phyloP scores from a whole-genome alignment of 2,329 filamentous ascomycete genomes.

The Beauveria australis region DNA sequence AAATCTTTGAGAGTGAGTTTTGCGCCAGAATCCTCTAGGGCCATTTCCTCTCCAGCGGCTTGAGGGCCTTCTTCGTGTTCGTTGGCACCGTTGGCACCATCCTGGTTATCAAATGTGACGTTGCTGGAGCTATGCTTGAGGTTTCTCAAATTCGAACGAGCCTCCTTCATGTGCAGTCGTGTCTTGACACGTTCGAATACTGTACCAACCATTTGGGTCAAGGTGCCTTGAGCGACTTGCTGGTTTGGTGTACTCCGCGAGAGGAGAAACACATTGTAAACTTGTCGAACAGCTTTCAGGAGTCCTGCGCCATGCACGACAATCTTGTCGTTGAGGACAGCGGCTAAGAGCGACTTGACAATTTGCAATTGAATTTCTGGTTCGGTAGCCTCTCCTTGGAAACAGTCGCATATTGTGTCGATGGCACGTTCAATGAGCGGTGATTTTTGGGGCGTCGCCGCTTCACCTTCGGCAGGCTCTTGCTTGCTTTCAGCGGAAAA shows the following conservation, averaged over 20 bases:
- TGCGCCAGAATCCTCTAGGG: conserved; percentile 28
- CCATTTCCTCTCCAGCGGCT: conserved; percentile 19
- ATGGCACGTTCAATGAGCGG: conserved; percentile 95
- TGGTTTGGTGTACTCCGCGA: conserved; percentile 93
- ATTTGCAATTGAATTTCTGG: conserved; percentile 94
- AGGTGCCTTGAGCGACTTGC: conserved; percentile 90
- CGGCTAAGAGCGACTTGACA: conserved; percentile 90
- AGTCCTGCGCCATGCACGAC: conserved; percentile 95
- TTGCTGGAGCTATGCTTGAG: conserved; percentile 46
- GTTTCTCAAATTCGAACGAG: conserved; percentile 51
- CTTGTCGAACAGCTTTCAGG: conserved; percentile 91
- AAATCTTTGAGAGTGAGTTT: conserved; percentile 61
- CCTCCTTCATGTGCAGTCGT: conserved; percentile 78
- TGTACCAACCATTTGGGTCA: conserved; percentile 97
- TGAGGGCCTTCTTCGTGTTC: conserved; percentile 26
- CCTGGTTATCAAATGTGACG: conserved; percentile 38
- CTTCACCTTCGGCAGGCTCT: conserved; percentile 33
- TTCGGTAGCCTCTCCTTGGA: conserved; percentile 90
- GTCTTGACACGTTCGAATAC: conserved; percentile 93
- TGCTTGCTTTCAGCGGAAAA: conserved; percentile 64
- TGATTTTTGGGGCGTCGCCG: conserved; percentile 33
- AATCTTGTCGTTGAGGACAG: conserved; percentile 96
- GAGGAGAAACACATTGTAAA: conserved; percentile 97
- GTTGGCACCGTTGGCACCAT: conserved; percentile 28
- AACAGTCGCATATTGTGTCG: conserved; percentile 98